Percentiles rank a stretch among this genome's conserved stretches.
Conservation (phyloP, 495 filamentous ascomycete genomes). For the Gamarada debralockiae region DNA sequence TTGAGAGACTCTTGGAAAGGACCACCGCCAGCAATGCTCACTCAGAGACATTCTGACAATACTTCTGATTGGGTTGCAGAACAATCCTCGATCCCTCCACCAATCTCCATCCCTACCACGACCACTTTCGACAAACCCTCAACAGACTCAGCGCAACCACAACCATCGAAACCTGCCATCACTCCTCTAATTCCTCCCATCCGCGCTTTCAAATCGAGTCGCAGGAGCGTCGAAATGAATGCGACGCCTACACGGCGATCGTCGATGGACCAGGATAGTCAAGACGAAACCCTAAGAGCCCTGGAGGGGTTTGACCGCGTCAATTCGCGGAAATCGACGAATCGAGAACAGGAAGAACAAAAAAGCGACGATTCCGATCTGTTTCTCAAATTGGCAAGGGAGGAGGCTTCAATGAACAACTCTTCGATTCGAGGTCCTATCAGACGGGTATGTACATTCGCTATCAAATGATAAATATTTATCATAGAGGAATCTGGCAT, state of each 20-base stretch:
- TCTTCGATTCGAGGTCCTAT: conserved; percentile 9
- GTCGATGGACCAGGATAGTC: conserved; percentile 38
- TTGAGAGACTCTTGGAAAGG: conserved; percentile 19
- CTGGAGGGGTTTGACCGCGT: conserved; percentile 37
- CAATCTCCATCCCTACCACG: not conserved
- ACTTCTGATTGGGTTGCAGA: conserved; percentile 24
- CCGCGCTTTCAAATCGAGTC: conserved; percentile 45
- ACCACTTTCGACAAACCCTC: conserved; percentile 4
- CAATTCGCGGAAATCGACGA: conserved; percentile 21
- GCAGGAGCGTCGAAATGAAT: conserved; percentile 47
- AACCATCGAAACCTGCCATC: conserved; percentile 4
- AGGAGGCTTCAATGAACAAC: conserved; percentile 30
- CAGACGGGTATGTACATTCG: conserved; percentile 14
- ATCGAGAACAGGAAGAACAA: conserved; percentile 17
- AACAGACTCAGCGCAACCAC: conserved; percentile 16
- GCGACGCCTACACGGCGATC: conserved; percentile 23
- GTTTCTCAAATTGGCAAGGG: conserved; percentile 49
- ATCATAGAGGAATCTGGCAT: too few relatives aligned
- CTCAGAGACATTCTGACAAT: conserved; percentile 35
- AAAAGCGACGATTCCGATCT: conserved; percentile 42
- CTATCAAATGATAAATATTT: too few relatives aligned
- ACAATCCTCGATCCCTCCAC: conserved; percentile 10
- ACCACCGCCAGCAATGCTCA: conserved; percentile 42
- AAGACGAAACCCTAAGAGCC: conserved; percentile 44
- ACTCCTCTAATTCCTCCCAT: conserved; percentile 39